Evolutionary conservation across 2,329 filamentous ascomycete genomes (phyloP).

Genomic region (Cladosporium sphaerospermum): DNA sequence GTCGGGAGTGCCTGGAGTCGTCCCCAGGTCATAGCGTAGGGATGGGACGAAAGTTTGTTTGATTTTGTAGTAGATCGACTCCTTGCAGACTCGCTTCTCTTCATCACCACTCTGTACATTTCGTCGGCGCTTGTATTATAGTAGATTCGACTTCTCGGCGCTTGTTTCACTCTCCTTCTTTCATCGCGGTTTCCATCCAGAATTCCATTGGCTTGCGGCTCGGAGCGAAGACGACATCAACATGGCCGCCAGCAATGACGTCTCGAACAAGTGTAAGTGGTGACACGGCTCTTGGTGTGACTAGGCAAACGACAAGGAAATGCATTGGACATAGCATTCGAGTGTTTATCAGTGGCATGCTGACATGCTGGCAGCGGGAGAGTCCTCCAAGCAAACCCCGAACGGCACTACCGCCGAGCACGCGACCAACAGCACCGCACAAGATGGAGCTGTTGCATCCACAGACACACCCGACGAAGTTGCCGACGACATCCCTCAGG

Average conservation of each 20-base stretch:
- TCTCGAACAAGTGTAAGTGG: slow-evolving; percentile 4
- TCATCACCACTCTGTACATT: slow-evolving; percentile 4
- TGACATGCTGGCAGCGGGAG: neutral
- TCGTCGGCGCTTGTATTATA: slow-evolving; percentile 4
- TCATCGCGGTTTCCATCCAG: neutral
- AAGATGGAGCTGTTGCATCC: slow-evolving; percentile 1
- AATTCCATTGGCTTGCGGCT: neutral
- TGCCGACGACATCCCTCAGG: slow-evolving; percentile 15
- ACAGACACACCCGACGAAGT: slow-evolving; percentile 19
- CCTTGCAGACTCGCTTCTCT: slow-evolving; percentile 4
- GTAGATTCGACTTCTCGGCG: slow-evolving; percentile 2
- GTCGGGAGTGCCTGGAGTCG: neutral
- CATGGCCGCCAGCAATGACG: slow-evolving; percentile 11
- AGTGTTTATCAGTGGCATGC: neutral
- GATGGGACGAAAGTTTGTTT: slow-evolving; percentile 3
- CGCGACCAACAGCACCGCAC: slow-evolving; percentile 9
- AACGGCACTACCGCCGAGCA: slow-evolving; percentile 3
- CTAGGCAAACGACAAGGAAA: too few species aligned
- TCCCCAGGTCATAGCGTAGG: slow-evolving; percentile 5
- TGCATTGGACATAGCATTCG: too few species aligned
- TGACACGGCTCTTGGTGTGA: neutral
- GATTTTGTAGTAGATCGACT: slow-evolving; percentile 10
- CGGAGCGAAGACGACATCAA: neutral
- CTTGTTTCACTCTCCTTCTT: neutral
- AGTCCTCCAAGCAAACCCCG: slow-evolving; percentile 2